Percentiles rank a stretch among this genome's conserved stretches.
These are phyloP conservation scores for Cadophora sp. DNA, from an alignment of 2,329 filamentous ascomycete species.

Conservation along the genomic window DNA sequence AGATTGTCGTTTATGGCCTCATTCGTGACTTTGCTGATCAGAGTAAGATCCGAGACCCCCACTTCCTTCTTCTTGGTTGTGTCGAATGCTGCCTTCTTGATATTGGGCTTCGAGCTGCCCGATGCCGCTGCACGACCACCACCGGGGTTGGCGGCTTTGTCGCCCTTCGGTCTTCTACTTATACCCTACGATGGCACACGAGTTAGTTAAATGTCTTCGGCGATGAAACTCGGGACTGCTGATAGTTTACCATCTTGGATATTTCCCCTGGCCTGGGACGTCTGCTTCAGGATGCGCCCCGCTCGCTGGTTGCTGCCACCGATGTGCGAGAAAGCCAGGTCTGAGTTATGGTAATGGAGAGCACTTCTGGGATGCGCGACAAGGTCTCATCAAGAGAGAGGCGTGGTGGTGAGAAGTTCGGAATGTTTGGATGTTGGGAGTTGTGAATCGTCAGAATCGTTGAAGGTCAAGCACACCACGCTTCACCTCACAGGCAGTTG, in stretches of 20 bases:
- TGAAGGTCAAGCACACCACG: background rate
- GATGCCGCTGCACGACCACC: constrained; percentile 36
- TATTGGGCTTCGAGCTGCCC: constrained; percentile 59
- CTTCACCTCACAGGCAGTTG: background rate
- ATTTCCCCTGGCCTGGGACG: constrained; percentile 23
- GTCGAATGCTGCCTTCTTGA: constrained; percentile 96
- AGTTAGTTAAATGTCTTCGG: constrained; percentile 26
- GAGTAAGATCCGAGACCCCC: constrained; percentile 94
- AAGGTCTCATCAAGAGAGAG: constrained; percentile 27
- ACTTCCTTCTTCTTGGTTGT: constrained; percentile 99
- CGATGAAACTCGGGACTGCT: background rate
- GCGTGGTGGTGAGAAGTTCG: constrained; percentile 12
- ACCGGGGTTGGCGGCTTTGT: constrained; percentile 42
- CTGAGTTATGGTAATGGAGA: constrained; percentile 14
- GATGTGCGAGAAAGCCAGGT: constrained; percentile 2
- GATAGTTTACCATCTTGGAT: constrained; percentile 40
- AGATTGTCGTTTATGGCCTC: constrained; percentile 99
- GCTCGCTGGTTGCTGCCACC: constrained; percentile 9
- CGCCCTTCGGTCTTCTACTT: constrained; percentile 46
- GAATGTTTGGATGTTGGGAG: constrained; percentile 17
- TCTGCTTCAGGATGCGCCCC: constrained; percentile 34
- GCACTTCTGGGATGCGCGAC: constrained; percentile 8
- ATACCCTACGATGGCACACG: constrained; percentile 40
- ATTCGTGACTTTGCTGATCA: constrained; percentile 98
- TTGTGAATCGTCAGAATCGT: constrained; percentile 22